Base-by-base conservation (phyloP, 2,329 filamentous ascomycete genomes). In the Mycosphaerella arachidis region DNA sequence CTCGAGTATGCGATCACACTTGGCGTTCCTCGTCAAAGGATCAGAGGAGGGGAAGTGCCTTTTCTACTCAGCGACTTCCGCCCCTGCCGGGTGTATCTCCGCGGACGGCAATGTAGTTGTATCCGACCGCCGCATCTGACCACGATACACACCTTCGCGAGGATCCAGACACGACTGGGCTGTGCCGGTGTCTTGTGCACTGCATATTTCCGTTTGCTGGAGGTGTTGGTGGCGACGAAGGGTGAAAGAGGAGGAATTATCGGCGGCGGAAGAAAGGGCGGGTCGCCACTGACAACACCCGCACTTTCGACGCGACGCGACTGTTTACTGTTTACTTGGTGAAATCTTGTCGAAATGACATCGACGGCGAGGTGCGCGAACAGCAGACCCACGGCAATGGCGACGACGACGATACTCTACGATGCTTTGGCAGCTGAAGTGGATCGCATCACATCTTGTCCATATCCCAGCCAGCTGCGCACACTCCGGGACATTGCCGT, bases 391-490 rank as follows among this genome's bases (percentile, higher is more conserved):
- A 2, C 13, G 31, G 5, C 51, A 48, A 35, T 6, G 31, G 45
- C 52, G 20, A 43, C 27, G 46, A 35, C 27, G 46, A 35, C 56
- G 13, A 46, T 43, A 18, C 50, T 7, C 31, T 66, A 63, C 53
- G 52, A 58, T 5, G 48, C 62, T 3, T 59, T 72, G 48, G 55
- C 63, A 16, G 61, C 48, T 7, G 70, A 73, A 56, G 58, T 72
- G 5, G 64, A 70, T 46, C 63, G 68, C 27, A 62, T 74, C 18
- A 66, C 72, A 18, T 59, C 63, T 27, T 72, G 66, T 56, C 70
- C 70, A 4, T 75, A 75, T 55, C 73, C 72, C 33, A 62, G 67
- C 48, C 62, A 64, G 45, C 62, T 67, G 29, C 48, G 59, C n/a
- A 66, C 57, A 13, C 59, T 66, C 20, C 55, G 57, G 31, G 50